Conservation (phyloP, 805 yeast species). For the Hanseniaspora lindneri region DNA sequence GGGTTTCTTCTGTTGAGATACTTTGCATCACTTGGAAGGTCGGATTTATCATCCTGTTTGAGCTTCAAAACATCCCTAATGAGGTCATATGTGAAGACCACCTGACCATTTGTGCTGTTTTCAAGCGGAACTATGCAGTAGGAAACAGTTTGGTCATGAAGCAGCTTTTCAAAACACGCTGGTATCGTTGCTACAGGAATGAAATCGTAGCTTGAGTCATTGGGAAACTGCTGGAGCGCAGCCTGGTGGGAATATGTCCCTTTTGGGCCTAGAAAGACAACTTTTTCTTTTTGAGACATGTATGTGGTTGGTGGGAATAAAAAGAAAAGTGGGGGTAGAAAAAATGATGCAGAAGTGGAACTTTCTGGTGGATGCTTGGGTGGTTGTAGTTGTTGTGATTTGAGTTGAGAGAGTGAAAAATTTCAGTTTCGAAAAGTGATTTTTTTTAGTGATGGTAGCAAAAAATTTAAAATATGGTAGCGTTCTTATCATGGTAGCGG, state of each 20-base stretch:
- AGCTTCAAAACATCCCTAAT: slow-evolving; percentile 48
- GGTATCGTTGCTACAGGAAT: slow-evolving; percentile 32
- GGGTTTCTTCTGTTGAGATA: slow-evolving; percentile 24
- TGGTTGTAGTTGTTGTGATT: too few species aligned
- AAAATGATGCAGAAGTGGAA: too few species aligned
- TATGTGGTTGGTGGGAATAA: too few species aligned
- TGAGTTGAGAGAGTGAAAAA: too few species aligned
- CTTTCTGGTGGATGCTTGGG: too few species aligned
- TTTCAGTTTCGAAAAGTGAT: too few species aligned
- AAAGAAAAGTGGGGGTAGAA: too few species aligned
- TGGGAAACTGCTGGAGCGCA: slow-evolving; percentile 45
- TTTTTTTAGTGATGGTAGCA: too few species aligned
- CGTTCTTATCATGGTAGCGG: too few species aligned
- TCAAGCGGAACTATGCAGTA: slow-evolving; percentile 80
- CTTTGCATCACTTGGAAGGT: background rate
- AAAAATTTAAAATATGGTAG: too few species aligned
- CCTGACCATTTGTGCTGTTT: slow-evolving; percentile 91
- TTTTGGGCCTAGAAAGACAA: slow-evolving; percentile 75
- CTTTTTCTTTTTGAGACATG: slow-evolving; percentile 27
- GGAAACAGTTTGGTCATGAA: slow-evolving; percentile 37
- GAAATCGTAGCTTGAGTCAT: slow-evolving; percentile 21
- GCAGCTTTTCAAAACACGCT: slow-evolving; percentile 52
- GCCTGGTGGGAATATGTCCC: slow-evolving; percentile 92
- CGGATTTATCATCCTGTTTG: background rate
- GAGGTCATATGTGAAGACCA: slow-evolving; percentile 71